A percentile compares a stretch with the other conserved stretches of the same genome.
phyloP scores from a whole-genome alignment of 345 rosid genomes.

The Erucastrum elatum region DNA sequence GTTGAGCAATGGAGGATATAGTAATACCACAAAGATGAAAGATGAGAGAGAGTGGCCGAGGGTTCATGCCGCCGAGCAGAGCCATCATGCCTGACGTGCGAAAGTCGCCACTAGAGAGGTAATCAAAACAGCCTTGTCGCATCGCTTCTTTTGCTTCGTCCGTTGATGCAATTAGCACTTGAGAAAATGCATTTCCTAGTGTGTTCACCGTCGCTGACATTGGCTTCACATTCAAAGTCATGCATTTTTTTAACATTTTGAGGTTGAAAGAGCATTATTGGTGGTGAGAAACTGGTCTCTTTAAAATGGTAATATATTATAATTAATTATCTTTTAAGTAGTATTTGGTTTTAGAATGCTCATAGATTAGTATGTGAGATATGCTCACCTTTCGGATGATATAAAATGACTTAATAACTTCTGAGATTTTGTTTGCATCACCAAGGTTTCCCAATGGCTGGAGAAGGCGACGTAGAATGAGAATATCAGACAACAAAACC shows the following conservation, averaged over 20 bases:
- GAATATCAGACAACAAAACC: conserved; percentile 52
- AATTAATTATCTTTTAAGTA: not conserved
- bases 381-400: conserved; percentile 47
- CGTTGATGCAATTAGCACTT: conserved; percentile 30
- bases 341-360: not conserved
- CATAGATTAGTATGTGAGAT: not conserved
- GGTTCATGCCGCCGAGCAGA: conserved; percentile 41
- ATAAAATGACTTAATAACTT: conserved; percentile 49
- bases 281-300: not conserved
- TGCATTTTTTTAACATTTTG: not conserved
- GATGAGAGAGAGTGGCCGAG: conserved; percentile 32
- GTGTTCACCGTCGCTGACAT: conserved; percentile 46
- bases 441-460: conserved; percentile 39
- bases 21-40: conserved; percentile 39
- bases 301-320: not conserved
- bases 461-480: conserved; percentile 51
- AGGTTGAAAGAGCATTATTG: not conserved
- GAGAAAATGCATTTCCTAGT: conserved; percentile 39
- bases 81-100: conserved; percentile 35
- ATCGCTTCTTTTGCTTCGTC: conserved; percentile 45
- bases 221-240: conserved; percentile 35
- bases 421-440: conserved; percentile 40
- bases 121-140: conserved; percentile 39
- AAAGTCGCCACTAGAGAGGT: conserved; percentile 35
- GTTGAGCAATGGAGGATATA: conserved; percentile 19